These are phyloP conservation scores for Passiflora organensis DNA, from an alignment of 345 rosid genomes.

Conservation along the genomic window DNA sequence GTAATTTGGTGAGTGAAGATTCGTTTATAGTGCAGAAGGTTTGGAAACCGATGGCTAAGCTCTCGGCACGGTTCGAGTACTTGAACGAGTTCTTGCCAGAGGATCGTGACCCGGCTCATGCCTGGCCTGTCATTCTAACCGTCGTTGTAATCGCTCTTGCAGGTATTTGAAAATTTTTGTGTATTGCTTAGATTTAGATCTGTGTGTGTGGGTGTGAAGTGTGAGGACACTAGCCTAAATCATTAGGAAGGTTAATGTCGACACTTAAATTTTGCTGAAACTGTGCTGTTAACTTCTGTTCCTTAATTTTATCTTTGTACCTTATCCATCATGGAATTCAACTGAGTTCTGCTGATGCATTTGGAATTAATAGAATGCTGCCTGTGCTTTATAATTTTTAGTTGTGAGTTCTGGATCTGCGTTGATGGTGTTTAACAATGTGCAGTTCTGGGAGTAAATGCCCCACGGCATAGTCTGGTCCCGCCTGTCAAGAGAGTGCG, in stretches of 20 bases:
- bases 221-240: not conserved
- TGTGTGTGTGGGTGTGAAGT: not conserved
- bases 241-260: too few relatives aligned
- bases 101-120: conserved; percentile 87
- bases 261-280: too few relatives aligned
- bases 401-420: not conserved
- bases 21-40: conserved; percentile 69
- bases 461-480: conserved; percentile 26
- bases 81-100: conserved; percentile 90
- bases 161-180: conserved; percentile 36
- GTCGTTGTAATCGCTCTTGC: conserved; percentile 68
- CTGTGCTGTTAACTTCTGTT: too few relatives aligned
- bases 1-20: conserved; percentile 48
- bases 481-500: conserved; percentile 49
- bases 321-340: too few relatives aligned
- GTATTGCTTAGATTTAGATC: not conserved
- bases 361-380: not conserved
- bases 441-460: conserved; percentile 62
- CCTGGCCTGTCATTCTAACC: conserved; percentile 78
- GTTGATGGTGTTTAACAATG: conserved; percentile 10
- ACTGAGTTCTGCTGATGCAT: too few relatives aligned
- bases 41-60: conserved; percentile 57
- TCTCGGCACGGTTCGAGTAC: conserved; percentile 53
- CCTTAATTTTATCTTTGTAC: too few relatives aligned
- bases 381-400: not conserved